Evolutionary conservation across 352 stramenopile species (phyloP), one percentile per base, ranked within the genome.

Genomic region (Pythium biforme): DNA sequence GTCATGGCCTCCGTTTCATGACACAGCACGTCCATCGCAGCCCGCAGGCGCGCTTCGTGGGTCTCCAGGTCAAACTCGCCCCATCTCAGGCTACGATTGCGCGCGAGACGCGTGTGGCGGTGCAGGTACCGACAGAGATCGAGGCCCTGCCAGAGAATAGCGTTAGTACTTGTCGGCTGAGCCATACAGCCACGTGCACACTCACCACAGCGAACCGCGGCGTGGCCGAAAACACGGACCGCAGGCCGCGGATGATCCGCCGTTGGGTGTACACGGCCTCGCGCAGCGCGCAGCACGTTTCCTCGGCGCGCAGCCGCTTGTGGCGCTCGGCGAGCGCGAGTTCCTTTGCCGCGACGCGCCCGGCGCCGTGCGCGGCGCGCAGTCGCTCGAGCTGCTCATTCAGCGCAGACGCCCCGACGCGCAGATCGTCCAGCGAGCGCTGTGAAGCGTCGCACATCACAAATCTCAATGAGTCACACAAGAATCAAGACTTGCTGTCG

Each of bases 81-180:
- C 43, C 55, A 39, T 22, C 55, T 26, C n/a, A 19, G n/a, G 6
- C 17, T 17, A 3, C 45, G 43, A 12, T 62, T 11, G 45, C 55
- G 55, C 17, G 55, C 11, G 12, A 62, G 55, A 12, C 55, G 55
- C 55, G 55, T 62, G 31, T 62, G 31, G 55, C 23, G 41, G 55
- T 62, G 55, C 29, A 62, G n/a, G 17, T 55, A 55, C n/a, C 33
- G 55, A 25, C 45, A 39, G 20, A 62, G 22, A 27, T 62, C 45
- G 5, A 62, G 31, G 8, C 15, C 51, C 51, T 58, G 15, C 3
- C 11, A n/a, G n/a, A n/a, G n/a, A n/a, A n/a, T n/a, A n/a, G n/a
- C n/a, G n/a, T n/a, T n/a, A n/a, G n/a, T n/a, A n/a, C n/a, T n/a
- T n/a, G n/a, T n/a, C n/a, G n/a, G n/a, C n/a, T n/a, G n/a, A n/a